Base-by-base conservation (phyloP, 2,329 filamentous ascomycete genomes). In the Sarocladium strictum region DNA sequence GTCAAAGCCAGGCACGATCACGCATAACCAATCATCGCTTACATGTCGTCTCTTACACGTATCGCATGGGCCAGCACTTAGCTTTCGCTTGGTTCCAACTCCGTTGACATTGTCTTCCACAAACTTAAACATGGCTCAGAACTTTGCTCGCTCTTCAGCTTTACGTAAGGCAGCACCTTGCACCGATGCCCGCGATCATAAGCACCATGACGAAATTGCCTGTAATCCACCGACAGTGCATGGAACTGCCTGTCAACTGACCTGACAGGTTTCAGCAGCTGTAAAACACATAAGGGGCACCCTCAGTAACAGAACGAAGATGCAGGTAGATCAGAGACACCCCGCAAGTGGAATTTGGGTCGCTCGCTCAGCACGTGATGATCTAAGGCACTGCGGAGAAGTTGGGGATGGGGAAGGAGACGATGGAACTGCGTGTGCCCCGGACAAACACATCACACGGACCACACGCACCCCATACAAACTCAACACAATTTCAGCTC, bases 31-130 rank as follows among this genome's bases (percentile, higher is more conserved):
- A 47, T 23, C 26, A 9, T 17, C 33, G 56, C 52, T 55, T 53
- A 60, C 58, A 54, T 57, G 55, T 27, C 58, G 58, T 50, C 56
- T 58, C 54, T 56, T 58, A 52, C 58, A 58, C 7, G 54, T 29
- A 29, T 59, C 51, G 38, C 57, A 55, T 19, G 54, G 49, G 40
- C 54, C 53, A 53, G 56, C 49, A 29, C 53, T 57, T 33, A 55
- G 54, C 52, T 59, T 60, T 45, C 58, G 59, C 43, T 58, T 58
- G 27, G 58, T 57, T 23, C 54, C 57, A 33, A 55, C 56, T n/a
- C 59, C 60, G 54, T 64, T 67, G 38, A 66, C 63, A 50, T 66
- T 69, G 24, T 64, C 64, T 37, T 63, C 64, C n/a, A 64, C 59
- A 43, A 59, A 59, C 47, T 69, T 58, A 54, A 60, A 60, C 58